Percentiles rank a stretch among this genome's conserved stretches.
These are phyloP conservation scores for Penicillium steckii DNA, from an alignment of 495 filamentous ascomycete genomes.

Conservation along the genomic window DNA sequence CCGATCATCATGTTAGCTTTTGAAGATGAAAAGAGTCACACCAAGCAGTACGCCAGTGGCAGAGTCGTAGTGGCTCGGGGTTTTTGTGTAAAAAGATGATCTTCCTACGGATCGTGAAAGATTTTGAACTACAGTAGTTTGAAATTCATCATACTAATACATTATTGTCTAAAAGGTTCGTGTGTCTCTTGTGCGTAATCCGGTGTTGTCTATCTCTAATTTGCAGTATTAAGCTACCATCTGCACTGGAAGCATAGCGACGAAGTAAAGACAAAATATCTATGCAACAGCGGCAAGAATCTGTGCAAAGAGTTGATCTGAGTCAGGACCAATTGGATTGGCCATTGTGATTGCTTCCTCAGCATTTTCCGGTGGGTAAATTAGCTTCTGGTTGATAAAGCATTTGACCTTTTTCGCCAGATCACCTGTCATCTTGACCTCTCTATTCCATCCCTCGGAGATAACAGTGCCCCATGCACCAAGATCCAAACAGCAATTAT, in stretches of 20 bases:
- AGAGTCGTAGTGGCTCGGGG: too few relatives aligned
- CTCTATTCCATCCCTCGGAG: conserved; percentile 6
- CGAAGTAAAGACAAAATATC: background rate
- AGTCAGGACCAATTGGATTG: conserved; percentile 12
- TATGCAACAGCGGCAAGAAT: conserved; percentile 11
- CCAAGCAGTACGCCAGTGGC: too few relatives aligned
- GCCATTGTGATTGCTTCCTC: conserved; percentile 19
- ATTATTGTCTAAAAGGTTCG: too few relatives aligned
- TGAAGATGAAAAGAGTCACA: too few relatives aligned
- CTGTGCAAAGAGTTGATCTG: conserved; percentile 13
- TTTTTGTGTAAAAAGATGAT: too few relatives aligned
- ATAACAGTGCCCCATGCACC: conserved; percentile 10
- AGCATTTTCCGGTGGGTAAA: conserved; percentile 10
- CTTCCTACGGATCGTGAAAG: too few relatives aligned
- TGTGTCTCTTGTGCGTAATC: too few relatives aligned
- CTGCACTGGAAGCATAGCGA: background rate
- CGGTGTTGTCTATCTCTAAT: too few relatives aligned
- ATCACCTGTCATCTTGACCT: conserved; percentile 8
- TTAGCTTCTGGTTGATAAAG: conserved; percentile 14
- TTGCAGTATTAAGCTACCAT: too few relatives aligned
- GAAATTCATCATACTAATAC: too few relatives aligned
- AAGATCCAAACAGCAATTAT: conserved; percentile 12
- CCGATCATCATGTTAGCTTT: too few relatives aligned
- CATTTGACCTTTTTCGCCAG: conserved; percentile 11
- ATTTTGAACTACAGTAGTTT: too few relatives aligned